A percentile compares a stretch with the other conserved stretches of the same genome.
phyloP scores from a whole-genome alignment of 192 early-diverging fungal species.

The Gonapodya sp. region DNA sequence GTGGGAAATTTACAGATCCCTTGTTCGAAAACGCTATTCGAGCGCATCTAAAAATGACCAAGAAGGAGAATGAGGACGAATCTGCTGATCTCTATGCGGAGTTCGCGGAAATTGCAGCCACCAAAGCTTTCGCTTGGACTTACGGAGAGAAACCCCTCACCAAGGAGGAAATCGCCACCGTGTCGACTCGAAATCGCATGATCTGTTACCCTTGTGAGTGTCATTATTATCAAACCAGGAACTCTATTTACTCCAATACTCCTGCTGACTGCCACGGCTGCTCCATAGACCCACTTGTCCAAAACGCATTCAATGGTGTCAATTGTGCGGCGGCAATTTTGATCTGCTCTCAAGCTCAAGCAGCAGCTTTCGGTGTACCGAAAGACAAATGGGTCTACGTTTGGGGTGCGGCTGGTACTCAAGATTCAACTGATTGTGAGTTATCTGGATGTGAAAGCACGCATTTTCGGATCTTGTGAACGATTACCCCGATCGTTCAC shows the following conservation, averaged over 20 bases:
- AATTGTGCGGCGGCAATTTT: not conserved
- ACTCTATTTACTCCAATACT: not conserved
- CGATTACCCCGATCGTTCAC: no score
- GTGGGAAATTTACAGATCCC: no score
- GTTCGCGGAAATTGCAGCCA: constrained; percentile 2
- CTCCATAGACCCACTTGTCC: constrained; percentile 8
- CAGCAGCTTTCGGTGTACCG: not conserved
- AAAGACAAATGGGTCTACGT: not conserved
- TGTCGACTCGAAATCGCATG: not conserved
- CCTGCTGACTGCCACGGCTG: not conserved
- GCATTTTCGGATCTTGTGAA: no score
- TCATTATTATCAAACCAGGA: not conserved
- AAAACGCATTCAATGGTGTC: constrained; percentile 4
- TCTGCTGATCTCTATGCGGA: not conserved
- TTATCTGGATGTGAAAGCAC: no score
- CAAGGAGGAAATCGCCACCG: not conserved
- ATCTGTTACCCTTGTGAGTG: constrained; percentile 8
- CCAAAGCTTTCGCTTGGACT: not conserved
- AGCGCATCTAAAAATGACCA: not conserved
- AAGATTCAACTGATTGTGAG: not conserved
- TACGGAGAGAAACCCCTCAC: not conserved
- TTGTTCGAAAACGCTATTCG: constrained; percentile 5
- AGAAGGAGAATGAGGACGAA: not conserved
- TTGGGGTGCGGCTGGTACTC: not conserved
- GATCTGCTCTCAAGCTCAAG: not conserved